Conservation (phyloP, 345 rosid species). For the Garcia nutans region DNA sequence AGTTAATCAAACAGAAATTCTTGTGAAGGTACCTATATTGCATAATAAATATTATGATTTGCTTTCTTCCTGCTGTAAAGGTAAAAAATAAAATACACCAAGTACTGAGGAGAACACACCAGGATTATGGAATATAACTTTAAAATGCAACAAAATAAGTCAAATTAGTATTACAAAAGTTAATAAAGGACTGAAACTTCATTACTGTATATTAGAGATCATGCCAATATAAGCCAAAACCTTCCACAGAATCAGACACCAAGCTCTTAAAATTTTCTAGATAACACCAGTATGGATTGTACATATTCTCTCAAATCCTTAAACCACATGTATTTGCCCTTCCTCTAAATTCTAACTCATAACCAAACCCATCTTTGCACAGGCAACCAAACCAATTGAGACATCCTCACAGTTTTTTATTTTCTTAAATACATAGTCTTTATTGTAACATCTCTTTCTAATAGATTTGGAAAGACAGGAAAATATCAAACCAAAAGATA, state of each 20-base stretch:
- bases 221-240: not conserved
- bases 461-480: not conserved
- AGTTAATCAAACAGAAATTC: not conserved
- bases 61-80: not conserved
- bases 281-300: not conserved
- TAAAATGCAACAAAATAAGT: not conserved
- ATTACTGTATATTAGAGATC: not conserved
- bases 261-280: conserved; percentile 3
- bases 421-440: not conserved
- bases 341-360: not conserved
- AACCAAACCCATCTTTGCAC: not conserved
- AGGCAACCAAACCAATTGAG: not conserved
- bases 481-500: not conserved
- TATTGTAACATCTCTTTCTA: not conserved
- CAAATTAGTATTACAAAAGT: not conserved
- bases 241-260: not conserved
- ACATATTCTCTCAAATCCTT: not conserved
- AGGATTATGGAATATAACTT: not conserved
- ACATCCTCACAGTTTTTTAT: not conserved
- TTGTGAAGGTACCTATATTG: not conserved
- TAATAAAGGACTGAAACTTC: not conserved
- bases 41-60: not conserved
- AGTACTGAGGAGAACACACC: not conserved
- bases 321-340: not conserved
- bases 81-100: not conserved